A percentile compares a stretch with the other conserved stretches of the same genome.
These are phyloP conservation scores for Ophiostoma novo-ulmi DNA, from an alignment of 2,329 filamentous ascomycete genomes.

Conservation along the genomic window DNA sequence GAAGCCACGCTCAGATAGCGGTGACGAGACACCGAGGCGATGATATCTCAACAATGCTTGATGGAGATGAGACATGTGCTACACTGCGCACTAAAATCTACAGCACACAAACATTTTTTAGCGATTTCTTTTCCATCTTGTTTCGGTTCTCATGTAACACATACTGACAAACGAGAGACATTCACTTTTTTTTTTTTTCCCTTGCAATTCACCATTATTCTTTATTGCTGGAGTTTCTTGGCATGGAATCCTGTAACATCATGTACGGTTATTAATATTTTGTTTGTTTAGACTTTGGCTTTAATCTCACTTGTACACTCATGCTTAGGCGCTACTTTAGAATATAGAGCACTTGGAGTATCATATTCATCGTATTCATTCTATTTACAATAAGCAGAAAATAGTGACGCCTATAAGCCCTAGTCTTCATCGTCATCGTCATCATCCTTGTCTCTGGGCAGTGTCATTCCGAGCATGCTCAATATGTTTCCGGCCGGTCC, in stretches of 20 bases:
- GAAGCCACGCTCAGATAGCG: constrained; percentile 35
- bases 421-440: constrained; percentile 26
- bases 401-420: background rate
- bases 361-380: background rate
- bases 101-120: background rate
- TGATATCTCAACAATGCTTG: background rate
- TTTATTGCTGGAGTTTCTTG: background rate
- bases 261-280: background rate
- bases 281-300: too few relatives aligned
- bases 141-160: background rate
- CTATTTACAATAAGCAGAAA: background rate
- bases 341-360: background rate
- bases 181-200: background rate
- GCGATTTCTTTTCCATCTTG: background rate
- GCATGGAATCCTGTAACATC: background rate
- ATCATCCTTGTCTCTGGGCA: constrained; percentile 71
- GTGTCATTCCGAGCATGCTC: constrained; percentile 73
- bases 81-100: background rate
- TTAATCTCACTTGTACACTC: background rate
- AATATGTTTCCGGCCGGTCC: constrained; percentile 86
- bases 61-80: background rate
- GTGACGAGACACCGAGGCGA: constrained; percentile 14
- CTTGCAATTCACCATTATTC: background rate
- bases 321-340: background rate
- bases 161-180: background rate